phyloP scores from a whole-genome alignment of 2,329 filamentous ascomycete species.

The Colletotrichum euphorbiae region DNA sequence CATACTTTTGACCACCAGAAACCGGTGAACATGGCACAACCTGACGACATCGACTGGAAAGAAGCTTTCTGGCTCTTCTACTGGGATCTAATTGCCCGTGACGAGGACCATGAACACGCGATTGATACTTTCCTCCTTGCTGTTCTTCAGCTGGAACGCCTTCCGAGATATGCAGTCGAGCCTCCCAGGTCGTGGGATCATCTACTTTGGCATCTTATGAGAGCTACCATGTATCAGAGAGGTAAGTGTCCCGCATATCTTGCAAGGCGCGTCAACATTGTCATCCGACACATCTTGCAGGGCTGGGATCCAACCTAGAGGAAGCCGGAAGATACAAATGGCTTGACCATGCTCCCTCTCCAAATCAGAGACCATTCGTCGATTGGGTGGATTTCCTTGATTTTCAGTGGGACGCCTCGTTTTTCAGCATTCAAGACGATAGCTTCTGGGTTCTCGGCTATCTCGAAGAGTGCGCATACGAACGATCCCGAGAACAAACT shows the following conservation, averaged over 20 bases:
- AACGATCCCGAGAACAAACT: background rate
- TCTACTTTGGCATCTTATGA: slow-evolving; percentile 10
- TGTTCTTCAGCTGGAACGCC: background rate
- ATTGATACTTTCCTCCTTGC: background rate
- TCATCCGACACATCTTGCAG: background rate
- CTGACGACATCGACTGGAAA: slow-evolving; percentile 7
- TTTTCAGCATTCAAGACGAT: background rate
- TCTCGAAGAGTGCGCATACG: slow-evolving; percentile 3
- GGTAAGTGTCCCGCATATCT: background rate
- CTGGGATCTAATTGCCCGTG: background rate
- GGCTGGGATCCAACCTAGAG: background rate
- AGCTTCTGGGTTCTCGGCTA: background rate
- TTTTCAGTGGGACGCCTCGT: background rate
- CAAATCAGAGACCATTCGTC: background rate
- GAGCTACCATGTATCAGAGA: background rate
- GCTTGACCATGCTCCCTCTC: background rate
- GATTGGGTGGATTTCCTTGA: background rate
- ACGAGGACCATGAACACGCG: background rate
- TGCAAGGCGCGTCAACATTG: background rate
- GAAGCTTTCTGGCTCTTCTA: slow-evolving; percentile 11
- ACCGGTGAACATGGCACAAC: background rate
- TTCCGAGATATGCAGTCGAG: background rate
- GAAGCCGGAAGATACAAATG: background rate
- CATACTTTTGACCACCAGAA: no score
- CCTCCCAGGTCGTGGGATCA: slow-evolving; percentile 13